Conservation (phyloP, 192 early-diverging fungal genomes). For the Entomortierella parvispora region DNA sequence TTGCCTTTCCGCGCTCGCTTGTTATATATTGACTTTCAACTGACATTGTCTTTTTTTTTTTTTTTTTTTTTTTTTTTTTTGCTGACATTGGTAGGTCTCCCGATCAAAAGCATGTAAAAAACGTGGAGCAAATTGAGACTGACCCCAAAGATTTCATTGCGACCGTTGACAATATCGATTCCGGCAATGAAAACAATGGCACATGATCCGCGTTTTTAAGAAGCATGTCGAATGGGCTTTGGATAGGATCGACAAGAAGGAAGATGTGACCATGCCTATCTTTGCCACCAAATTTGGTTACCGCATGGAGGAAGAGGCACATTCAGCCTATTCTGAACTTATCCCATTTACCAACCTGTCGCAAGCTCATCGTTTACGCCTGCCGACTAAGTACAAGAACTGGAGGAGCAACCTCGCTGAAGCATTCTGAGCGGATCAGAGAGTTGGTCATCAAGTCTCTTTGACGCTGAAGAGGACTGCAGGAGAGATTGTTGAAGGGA, state of each 20-base stretch:
- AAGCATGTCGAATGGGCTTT: slow-evolving; percentile 14
- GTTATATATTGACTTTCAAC: too few relatives aligned
- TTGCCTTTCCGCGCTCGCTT: too few relatives aligned
- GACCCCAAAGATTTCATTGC: slow-evolving; percentile 6
- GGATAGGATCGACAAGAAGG: slow-evolving; percentile 18
- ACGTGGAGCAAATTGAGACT: neutral
- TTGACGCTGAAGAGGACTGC: neutral
- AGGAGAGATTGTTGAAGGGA: neutral
- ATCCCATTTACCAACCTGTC: slow-evolving; percentile 9
- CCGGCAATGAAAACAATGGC: neutral
- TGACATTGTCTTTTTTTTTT: too few relatives aligned
- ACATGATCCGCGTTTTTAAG: neutral
- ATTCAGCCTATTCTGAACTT: slow-evolving; percentile 15
- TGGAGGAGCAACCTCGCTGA: slow-evolving; percentile 9
- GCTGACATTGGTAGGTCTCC: too few relatives aligned
- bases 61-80: too few relatives aligned
- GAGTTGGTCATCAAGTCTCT: neutral
- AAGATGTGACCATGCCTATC: slow-evolving; percentile 12
- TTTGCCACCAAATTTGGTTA: slow-evolving; percentile 14
- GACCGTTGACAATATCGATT: neutral
- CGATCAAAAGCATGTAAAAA: neutral
- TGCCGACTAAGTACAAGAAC: neutral
- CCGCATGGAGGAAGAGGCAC: slow-evolving; percentile 5
- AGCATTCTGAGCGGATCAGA: neutral
- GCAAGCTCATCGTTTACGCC: neutral